Evolutionary conservation across 2,329 filamentous ascomycete species (phyloP).

Genomic region (Pseudogymnoascus sp.): DNA sequence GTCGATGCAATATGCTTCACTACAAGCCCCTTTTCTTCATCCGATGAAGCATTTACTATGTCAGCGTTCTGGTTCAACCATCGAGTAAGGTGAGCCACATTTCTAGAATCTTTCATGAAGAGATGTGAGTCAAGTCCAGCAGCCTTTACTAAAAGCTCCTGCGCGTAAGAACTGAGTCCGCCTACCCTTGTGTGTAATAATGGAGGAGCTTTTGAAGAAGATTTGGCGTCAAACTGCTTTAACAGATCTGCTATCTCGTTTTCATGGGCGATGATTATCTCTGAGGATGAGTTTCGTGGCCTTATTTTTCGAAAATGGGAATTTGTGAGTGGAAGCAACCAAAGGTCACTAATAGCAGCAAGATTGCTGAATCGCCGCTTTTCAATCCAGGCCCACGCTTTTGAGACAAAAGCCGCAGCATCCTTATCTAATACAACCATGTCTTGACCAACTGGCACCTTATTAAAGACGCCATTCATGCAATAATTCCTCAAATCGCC

Average conservation of each 20-base stretch:
- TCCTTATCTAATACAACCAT: neutral
- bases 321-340: conserved; percentile 11
- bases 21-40: neutral
- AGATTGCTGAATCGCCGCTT: neutral
- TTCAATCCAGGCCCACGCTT: neutral
- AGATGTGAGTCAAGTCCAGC: conserved; percentile 3
- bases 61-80: conserved; percentile 13
- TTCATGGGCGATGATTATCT: conserved; percentile 9
- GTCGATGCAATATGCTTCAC: neutral
- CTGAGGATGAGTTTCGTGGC: conserved; percentile 7
- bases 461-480: neutral
- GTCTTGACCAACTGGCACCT: neutral
- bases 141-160: neutral
- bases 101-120: conserved; percentile 10
- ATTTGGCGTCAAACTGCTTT: conserved; percentile 11
- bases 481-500: neutral
- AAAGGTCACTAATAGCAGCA: neutral
- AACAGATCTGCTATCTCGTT: conserved; percentile 15
- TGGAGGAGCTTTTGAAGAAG: conserved; percentile 6
- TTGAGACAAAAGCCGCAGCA: neutral
- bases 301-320: conserved; percentile 18
- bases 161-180: neutral
- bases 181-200: conserved; percentile 8
- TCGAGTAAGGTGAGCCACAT: conserved; percentile 9
- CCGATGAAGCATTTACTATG: conserved; percentile 1